phyloP scores from a whole-genome alignment of 768 basidiomycete genomes.

The Mrakia frigida region DNA sequence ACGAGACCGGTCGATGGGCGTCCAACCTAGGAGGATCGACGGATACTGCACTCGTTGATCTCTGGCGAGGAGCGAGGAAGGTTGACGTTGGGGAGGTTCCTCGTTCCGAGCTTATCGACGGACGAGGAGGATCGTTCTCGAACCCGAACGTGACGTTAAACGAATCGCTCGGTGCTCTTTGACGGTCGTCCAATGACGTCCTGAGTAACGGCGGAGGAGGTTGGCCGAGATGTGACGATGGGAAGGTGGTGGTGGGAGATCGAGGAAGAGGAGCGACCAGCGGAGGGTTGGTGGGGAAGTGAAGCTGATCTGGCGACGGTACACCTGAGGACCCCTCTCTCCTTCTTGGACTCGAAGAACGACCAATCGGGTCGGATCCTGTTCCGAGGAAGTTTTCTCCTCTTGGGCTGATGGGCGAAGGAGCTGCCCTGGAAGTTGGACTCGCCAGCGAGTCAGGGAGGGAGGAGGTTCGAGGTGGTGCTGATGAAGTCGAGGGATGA shows the following conservation, averaged over 20 bases:
- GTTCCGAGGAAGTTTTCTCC: background rate
- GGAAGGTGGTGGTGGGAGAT: background rate
- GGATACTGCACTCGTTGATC: slow-evolving; percentile 18
- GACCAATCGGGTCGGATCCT: background rate
- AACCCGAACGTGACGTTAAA: background rate
- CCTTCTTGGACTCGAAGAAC: background rate
- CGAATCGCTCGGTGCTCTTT: background rate
- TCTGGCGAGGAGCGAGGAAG: slow-evolving; percentile 13
- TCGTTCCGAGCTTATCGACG: slow-evolving; percentile 19
- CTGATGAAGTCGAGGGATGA: background rate
- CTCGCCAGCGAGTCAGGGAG: slow-evolving; percentile 16
- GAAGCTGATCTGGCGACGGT: background rate
- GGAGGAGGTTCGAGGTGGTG: slow-evolving; percentile 17
- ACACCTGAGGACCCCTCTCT: background rate
- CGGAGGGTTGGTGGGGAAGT: background rate
- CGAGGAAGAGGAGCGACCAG: background rate
- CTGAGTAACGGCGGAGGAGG: background rate
- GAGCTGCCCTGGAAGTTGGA: background rate
- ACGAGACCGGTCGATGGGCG: slow-evolving; percentile 29
- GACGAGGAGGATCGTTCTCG: slow-evolving; percentile 2
- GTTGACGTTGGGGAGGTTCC: slow-evolving; percentile 15
- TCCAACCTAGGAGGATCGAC: slow-evolving; percentile 27
- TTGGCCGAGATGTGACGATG: background rate
- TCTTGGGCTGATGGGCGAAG: background rate
- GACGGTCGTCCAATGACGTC: background rate